Evolutionary conservation across 2,329 filamentous ascomycete genomes (phyloP).

Genomic region (Epichloe brachyelytri): DNA sequence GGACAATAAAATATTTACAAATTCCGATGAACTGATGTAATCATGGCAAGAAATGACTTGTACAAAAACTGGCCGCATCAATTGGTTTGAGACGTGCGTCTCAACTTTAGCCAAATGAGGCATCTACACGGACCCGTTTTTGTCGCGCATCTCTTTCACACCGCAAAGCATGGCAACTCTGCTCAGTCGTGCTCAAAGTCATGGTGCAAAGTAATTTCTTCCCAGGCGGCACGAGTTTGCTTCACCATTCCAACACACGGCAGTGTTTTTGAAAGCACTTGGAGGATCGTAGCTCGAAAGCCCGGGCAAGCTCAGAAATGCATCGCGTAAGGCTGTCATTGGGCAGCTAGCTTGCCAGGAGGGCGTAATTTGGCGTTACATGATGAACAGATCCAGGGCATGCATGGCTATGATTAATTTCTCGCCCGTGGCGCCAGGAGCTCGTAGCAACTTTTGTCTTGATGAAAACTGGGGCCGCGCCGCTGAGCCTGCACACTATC

Average conservation of each 20-base stretch:
- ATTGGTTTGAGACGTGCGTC: not conserved
- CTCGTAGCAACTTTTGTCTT: not conserved
- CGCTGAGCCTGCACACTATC: slow-evolving; percentile 21
- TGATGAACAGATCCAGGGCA: not conserved
- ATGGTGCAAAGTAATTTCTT: too few species aligned
- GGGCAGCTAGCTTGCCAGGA: too few species aligned
- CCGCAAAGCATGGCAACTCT: too few species aligned
- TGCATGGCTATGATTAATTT: not conserved
- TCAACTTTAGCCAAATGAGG: not conserved
- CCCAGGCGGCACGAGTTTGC: too few species aligned
- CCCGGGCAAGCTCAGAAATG: not conserved
- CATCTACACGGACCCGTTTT: not conserved
- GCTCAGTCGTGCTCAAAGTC: too few species aligned
- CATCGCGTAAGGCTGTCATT: not conserved
- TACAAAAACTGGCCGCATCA: too few species aligned
- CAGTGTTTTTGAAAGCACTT: too few species aligned
- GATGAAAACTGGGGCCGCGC: slow-evolving; percentile 16
- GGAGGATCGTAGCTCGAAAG: too few species aligned
- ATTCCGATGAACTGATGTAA: too few species aligned
- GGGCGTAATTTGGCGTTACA: not conserved
- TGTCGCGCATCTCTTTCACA: not conserved
- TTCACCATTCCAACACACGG: too few species aligned
- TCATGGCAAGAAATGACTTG: too few species aligned
- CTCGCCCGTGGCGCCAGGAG: not conserved
- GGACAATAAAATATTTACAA: too few species aligned